phyloP scores from a whole-genome alignment of 2,329 filamentous ascomycete species.

The Nigrograna mackinnonii region DNA sequence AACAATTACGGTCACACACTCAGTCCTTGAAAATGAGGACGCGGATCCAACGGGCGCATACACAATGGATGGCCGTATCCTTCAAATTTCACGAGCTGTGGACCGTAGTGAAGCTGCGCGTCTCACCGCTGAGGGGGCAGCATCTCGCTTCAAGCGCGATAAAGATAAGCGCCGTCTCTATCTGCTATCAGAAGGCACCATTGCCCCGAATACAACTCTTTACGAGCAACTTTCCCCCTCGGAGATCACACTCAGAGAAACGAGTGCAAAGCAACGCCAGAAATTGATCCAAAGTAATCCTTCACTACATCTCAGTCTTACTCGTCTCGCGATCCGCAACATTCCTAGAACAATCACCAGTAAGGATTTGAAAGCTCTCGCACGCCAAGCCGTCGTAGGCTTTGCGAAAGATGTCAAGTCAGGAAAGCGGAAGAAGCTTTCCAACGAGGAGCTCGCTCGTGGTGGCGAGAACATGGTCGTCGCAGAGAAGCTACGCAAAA shows the following conservation, averaged over 20 bases:
- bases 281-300: slow-evolving; percentile 91
- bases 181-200: slow-evolving; percentile 82
- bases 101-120: slow-evolving; percentile 78
- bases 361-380: slow-evolving; percentile 89
- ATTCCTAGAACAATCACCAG: slow-evolving; percentile 80
- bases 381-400: slow-evolving; percentile 88
- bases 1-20: slow-evolving; percentile 56
- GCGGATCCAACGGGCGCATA: slow-evolving; percentile 82
- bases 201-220: slow-evolving; percentile 75
- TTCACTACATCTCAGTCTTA: slow-evolving; percentile 83
- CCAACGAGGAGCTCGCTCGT: slow-evolving; percentile 84
- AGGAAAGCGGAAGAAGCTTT: slow-evolving; percentile 74
- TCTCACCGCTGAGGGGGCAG: slow-evolving; percentile 70
- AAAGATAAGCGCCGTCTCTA: slow-evolving; percentile 91
- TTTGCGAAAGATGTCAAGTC: slow-evolving; percentile 89
- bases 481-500: slow-evolving; percentile 77
- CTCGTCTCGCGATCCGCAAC: slow-evolving; percentile 88
- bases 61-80: slow-evolving; percentile 85
- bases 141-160: slow-evolving; percentile 67
- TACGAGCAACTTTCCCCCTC: slow-evolving; percentile 75
- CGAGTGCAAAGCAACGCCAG: slow-evolving; percentile 84
- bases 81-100: slow-evolving; percentile 84
- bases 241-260: slow-evolving; percentile 86
- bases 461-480: slow-evolving; percentile 80
- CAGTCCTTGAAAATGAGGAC: slow-evolving; percentile 84